These are phyloP conservation scores for Carex kokanica DNA, from an alignment of 176 grass and related monocot species.

Conservation along the genomic window DNA sequence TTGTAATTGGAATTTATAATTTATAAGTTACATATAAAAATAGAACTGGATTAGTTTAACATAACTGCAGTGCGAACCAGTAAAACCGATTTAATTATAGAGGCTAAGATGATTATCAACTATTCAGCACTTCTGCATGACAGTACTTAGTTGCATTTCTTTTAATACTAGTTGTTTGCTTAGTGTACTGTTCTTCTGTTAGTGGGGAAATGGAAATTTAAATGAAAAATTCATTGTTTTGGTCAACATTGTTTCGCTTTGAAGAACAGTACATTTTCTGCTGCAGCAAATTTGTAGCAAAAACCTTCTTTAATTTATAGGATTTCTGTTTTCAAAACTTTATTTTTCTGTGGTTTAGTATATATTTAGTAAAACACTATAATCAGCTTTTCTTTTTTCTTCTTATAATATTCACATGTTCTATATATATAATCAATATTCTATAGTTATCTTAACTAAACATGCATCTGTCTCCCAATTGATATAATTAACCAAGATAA, in stretches of 20 bases:
- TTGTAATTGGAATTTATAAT: neutral
- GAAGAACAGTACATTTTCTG: neutral
- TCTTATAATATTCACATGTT: neutral
- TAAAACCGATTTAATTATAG: neutral
- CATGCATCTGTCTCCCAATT: neutral
- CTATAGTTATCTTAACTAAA: neutral
- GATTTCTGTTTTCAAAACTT: neutral
- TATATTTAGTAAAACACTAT: neutral
- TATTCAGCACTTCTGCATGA: neutral
- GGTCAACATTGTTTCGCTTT: neutral
- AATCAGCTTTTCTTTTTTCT: neutral
- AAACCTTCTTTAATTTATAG: neutral
- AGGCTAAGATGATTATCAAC: neutral
- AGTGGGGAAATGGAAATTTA: neutral
- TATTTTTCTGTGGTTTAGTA: neutral
- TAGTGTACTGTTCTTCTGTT: neutral
- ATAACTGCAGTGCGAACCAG: neutral
- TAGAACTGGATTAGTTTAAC: neutral
- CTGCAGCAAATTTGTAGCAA: too few species aligned
- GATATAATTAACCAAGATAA: neutral
- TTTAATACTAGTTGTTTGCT: neutral
- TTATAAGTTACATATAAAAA: too few species aligned
- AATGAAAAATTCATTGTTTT: neutral
- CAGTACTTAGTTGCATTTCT: neutral
- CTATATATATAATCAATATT: neutral